Base-by-base conservation (phyloP, 345 rosid species). In the Limnanthes douglasii region DNA sequence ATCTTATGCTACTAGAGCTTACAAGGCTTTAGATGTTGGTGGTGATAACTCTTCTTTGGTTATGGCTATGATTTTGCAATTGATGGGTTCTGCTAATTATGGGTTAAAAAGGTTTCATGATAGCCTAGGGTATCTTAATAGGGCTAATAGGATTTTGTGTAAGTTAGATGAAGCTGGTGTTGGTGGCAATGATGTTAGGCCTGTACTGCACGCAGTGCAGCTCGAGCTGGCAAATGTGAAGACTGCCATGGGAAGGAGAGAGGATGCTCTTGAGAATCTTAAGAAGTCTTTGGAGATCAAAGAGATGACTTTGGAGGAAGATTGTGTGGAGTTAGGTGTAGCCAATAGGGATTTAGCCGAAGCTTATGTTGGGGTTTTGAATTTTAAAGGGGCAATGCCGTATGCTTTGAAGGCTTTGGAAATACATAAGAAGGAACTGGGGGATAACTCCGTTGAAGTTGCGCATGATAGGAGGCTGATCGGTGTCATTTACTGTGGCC, bases 201-300 rank as follows among this genome's bases (percentile, higher is more conserved):
- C 96, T 0, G 73, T 84, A 48, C 37, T 61, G 50, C 93, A 75
- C 21, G 86, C 94, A 0, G 96, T 84, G 59, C 69, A 77, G 24
- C 82, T 77, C 13, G 92, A 70, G 70, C 66, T 80, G 39, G 79
- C 93, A 0, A 77, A 78, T 50, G 96, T 73, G 23, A 80, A 90
- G 59, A 75, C 84, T 0, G 94, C 94, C 2, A 72, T 80, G 75
- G 98, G 96, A 11, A 70, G 94, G 56, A 44, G 93, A 42, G 98
- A 90, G 51, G 98, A 84, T 60, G 98, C 94, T 29, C 44, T 90
- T 12, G 72, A 45, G 59, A 72, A 80, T 66, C 61, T 74, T 41
- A 67, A 64, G 52, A 75, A 70, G 69, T 68, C 79, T 64, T 27
- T 84, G 46, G 78, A 78, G 72, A 75, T 90, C 20, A 90, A 85